These are phyloP conservation scores for Filosporella fistucella DNA, from an alignment of 495 filamentous ascomycete genomes.

Conservation along the genomic window DNA sequence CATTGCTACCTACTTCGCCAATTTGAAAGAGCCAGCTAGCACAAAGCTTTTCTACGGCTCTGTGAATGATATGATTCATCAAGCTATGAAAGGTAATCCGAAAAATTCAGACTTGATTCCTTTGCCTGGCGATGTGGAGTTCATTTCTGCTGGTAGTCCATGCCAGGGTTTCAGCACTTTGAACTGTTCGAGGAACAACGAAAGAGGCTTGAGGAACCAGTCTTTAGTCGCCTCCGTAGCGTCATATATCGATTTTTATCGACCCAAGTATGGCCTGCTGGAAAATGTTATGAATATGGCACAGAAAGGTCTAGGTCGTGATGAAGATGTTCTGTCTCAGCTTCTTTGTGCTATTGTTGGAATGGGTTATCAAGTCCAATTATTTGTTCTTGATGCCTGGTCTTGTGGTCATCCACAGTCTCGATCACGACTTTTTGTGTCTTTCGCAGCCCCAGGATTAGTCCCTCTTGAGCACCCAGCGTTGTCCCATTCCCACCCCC, in stretches of 20 bases:
- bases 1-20: constrained; percentile 66
- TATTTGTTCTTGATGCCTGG: constrained; percentile 63
- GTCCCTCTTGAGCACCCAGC: constrained; percentile 45
- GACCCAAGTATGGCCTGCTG: constrained; percentile 64
- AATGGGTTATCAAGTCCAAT: constrained; percentile 66
- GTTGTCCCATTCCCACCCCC: constrained; percentile 57
- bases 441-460: constrained; percentile 58
- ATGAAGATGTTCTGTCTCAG: constrained; percentile 61
- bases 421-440: constrained; percentile 60
- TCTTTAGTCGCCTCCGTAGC: constrained; percentile 71
- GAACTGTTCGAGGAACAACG: constrained; percentile 43
- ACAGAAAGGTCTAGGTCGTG: constrained; percentile 27
- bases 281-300: constrained; percentile 70
- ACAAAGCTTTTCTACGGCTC: constrained; percentile 57
- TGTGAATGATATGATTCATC: constrained; percentile 59
- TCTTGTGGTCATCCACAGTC: constrained; percentile 58
- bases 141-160: constrained; percentile 67
- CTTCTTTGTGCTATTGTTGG: constrained; percentile 64
- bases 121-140: constrained; percentile 53
- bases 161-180: constrained; percentile 67
- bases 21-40: constrained; percentile 30
- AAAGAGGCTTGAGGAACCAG: constrained; percentile 52
- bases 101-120: constrained; percentile 36
- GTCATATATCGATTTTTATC: constrained; percentile 66
- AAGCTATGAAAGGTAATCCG: constrained; percentile 47